These are phyloP conservation scores for Naganishia kalamii DNA, from an alignment of 768 basidiomycete species.

Conservation along the genomic window DNA sequence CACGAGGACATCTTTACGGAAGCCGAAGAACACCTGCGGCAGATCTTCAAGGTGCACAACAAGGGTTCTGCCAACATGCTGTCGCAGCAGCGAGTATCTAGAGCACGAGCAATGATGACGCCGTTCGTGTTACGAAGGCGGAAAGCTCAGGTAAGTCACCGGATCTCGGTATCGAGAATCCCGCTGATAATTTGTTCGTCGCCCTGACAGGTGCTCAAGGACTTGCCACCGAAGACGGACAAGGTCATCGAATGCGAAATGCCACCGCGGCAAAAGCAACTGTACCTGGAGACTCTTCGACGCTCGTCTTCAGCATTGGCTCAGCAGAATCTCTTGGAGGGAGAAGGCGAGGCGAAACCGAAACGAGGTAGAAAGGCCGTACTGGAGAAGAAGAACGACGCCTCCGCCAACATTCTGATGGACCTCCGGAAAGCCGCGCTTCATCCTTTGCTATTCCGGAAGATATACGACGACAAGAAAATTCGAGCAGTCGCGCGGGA, in stretches of 20 bases:
- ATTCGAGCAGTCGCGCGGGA: slow-evolving; percentile 70
- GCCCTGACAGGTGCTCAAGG: slow-evolving; percentile 67
- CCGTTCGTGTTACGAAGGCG: slow-evolving; percentile 94
- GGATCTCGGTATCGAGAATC: not conserved
- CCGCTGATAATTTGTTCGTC: not conserved
- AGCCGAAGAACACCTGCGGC: slow-evolving; percentile 67
- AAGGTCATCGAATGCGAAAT: slow-evolving; percentile 93
- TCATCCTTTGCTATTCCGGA: slow-evolving; percentile 93
- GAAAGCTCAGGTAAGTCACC: slow-evolving; percentile 70
- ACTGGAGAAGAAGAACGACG: slow-evolving; percentile 29
- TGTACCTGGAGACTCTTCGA: slow-evolving; percentile 79
- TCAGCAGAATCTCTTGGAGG: slow-evolving; percentile 35
- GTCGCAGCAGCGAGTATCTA: slow-evolving; percentile 82
- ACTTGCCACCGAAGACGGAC: slow-evolving; percentile 86
- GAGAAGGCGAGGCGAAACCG: slow-evolving; percentile 38
- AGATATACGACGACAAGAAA: slow-evolving; percentile 68
- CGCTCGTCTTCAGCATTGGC: slow-evolving; percentile 67
- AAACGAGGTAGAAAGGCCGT: slow-evolving; percentile 55
- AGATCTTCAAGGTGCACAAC: slow-evolving; percentile 79
- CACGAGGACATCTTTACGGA: slow-evolving; percentile 81
- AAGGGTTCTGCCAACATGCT: slow-evolving; percentile 86
- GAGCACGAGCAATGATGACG: slow-evolving; percentile 99
- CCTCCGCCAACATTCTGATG: slow-evolving; percentile 87
- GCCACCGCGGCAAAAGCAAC: slow-evolving; percentile 70
- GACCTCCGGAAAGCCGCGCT: slow-evolving; percentile 92